Base-by-base conservation (phyloP, 495 filamentous ascomycete species). In the Talaromyces proteolyticus region DNA sequence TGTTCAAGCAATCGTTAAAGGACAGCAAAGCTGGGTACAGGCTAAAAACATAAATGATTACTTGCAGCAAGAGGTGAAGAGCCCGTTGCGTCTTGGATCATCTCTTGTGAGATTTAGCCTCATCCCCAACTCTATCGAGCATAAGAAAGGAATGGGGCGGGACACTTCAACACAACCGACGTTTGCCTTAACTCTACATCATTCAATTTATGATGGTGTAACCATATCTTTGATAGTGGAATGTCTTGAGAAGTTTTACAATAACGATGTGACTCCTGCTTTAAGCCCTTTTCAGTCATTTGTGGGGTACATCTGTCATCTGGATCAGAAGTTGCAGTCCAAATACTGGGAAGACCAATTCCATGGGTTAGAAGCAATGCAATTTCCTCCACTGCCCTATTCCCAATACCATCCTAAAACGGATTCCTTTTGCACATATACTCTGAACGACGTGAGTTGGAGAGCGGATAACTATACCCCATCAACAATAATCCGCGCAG, bases 151-250 rank as follows among this genome's bases (percentile, higher is more conserved):
- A n/a, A n/a, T n/a, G n/a, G n/a, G n/a, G n/a, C n/a, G n/a, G n/a
- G n/a, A n/a, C n/a, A n/a, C n/a, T n/a, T n/a, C n/a, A n/a, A n/a
- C n/a, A n/a, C n/a, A n/a, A n/a, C n/a, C n/a, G n/a, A 47, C 67
- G 43, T 69, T 82, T 26, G 72, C 79, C 3, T 65, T 73, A 53
- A 82, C 75, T 1, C 71, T 76, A 46, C 81, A 85, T 53, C 82
- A 86, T 49, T 74, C 77, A 2, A 44, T 84, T 0, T 85, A 83
- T 44, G 83, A 86, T 52, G 81, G 80, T 7, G 81, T 77, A 74
- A 75, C 68, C 7, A 68, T 80, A 63, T 67, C 69, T 22, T 57
- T 56, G 24, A 47, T 59, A 8, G 22, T 55, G 18, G 52, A 59
- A 36, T 82, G 87, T 44, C 75, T 90, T 1, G 60, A 69, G 18